Evolutionary conservation across 768 basidiomycete genomes (phyloP), one percentile per base, ranked within the genome.

Genomic region (Agrocybe praecox): DNA sequence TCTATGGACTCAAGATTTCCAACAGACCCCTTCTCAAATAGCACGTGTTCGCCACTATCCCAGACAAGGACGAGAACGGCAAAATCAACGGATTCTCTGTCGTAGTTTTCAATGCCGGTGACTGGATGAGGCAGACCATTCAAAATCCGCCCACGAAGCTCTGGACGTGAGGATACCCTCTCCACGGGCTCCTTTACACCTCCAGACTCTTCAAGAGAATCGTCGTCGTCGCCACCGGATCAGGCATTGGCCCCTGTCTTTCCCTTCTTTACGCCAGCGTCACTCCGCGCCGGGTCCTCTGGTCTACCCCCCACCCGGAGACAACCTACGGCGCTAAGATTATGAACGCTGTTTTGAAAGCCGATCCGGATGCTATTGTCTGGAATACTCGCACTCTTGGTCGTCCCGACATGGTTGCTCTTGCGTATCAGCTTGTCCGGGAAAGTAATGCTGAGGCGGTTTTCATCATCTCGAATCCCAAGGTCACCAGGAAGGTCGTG

Each of bases 121-220:
- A 86, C 62, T 84, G 83, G 83, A 86, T 83, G 1, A 67, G 60
- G 50, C 73, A 79, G 54, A 64, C 70, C 49, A 85, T 85, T 59
- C 63, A 52, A 12, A 74, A 80, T 50, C 83, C 84, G 5, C 81
- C 82, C 1, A 77, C 60, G 23, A 69, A 82, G 61, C 67, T 86
- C 22, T 86, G 82, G 82, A 72, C 81, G 24, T 81, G 83, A 34
- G 82, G 83, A 9, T 72, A 78, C 40, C 80, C 82, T 5, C 74
- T 76, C 36, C 77, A 76, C 62, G 82, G 80, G 26, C 74, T 85
- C 49, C 67, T 85, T 29, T 74, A 77, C 44, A 80, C 80, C 46
- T 76, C 78, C 11, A 69, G 74, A 2, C 71, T 83, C 36, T 83
- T 85, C 77, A 74, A 77, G 26, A 73, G 75, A 33, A 70, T 83